These are phyloP conservation scores for Daldinia eschscholtzii DNA, from an alignment of 2,329 filamentous ascomycete genomes.

Conservation along the genomic window DNA sequence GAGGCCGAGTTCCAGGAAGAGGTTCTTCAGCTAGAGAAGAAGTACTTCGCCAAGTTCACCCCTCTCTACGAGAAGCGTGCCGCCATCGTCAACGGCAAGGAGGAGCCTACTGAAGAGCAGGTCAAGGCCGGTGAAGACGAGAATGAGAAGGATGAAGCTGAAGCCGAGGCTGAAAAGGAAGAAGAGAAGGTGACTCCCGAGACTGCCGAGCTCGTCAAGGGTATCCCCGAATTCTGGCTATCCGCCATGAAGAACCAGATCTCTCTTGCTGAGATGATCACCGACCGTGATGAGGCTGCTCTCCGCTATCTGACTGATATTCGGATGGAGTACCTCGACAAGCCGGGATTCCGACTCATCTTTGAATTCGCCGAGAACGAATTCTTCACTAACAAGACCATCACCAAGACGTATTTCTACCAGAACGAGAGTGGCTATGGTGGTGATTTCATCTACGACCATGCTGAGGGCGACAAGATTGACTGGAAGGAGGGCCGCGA, in stretches of 20 bases:
- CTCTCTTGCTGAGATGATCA: conserved; percentile 98
- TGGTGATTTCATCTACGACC: conserved; percentile 99
- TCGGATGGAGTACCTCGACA: conserved; percentile 99
- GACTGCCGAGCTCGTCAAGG: conserved; percentile 69
- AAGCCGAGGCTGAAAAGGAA: conserved; percentile 61
- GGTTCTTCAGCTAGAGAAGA: conserved; percentile 98
- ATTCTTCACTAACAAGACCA: conserved; percentile 96
- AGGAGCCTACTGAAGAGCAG: conserved; percentile 89
- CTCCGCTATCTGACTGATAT: conserved; percentile 92
- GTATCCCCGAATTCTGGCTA: conserved; percentile 99
- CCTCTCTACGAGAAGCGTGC: conserved; percentile 96
- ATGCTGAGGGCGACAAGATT: conserved; percentile 97
- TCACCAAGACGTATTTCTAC: conserved; percentile 99
- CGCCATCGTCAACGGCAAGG: conserved; percentile 87
- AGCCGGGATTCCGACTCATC: conserved; percentile 96
- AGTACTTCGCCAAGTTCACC: conserved; percentile 99
- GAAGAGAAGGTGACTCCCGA: conserved; percentile 68
- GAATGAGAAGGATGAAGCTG: conserved; percentile 73
- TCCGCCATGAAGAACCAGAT: conserved; percentile 99
- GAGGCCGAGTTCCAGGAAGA: conserved; percentile 99
- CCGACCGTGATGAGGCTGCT: conserved; percentile 93
- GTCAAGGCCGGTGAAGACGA: conserved; percentile 87
- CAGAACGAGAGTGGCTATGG: conserved; percentile 99
- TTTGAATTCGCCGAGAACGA: conserved; percentile 97
- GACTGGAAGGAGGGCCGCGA: conserved; percentile 96